Base-by-base conservation (phyloP, 495 filamentous ascomycete genomes). In the Neurospora sp. region DNA sequence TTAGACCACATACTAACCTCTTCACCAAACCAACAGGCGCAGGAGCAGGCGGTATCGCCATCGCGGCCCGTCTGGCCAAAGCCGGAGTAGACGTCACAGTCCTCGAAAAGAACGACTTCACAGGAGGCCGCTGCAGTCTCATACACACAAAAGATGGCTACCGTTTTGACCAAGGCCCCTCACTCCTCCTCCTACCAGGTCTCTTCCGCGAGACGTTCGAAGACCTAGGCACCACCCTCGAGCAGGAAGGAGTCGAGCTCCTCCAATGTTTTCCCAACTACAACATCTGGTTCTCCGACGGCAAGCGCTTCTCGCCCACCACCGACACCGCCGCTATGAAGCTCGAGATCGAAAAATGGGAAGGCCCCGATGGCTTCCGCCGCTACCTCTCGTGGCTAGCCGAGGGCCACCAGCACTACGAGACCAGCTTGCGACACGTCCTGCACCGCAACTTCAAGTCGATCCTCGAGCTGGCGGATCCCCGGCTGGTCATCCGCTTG, bases 241-340 rank as follows among this genome's bases (percentile, higher is more conserved):
- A 86, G 75, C 82, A 81, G 6, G 90, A 91, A 79, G 88, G 87
- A 31, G 82, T 92, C 23, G 78, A 87, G 72, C 81, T 92, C 9
- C 75, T 89, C 70, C 91, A 89, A 83, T 93, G 91, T 79, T 88
- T 90, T 31, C 89, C 89, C 1, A 93, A 93, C 77, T 93, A 93
- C 81, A 85, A 87, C 71, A 75, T 75, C 62, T 75, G 74, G 74
- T 93, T 92, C 79, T 83, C 84, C 16, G 90, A 92, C 80, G 86
- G 87, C 71, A 86, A 87, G 75, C 74, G 72, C 62, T 88, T 92
- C 77, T 81, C 86, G 70, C 83, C 90, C 16, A 88, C 86, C 35
- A 88, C 86, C 20, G 90, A 92, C 74, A 82, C 88, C 38, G 80
- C 88, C 20, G 79, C 81, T 20, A 91, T 92, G 89, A 91, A 91